Evolutionary conservation across 2,329 filamentous ascomycete species (phyloP).

Genomic region (Cylindrodendrum hubeiense): DNA sequence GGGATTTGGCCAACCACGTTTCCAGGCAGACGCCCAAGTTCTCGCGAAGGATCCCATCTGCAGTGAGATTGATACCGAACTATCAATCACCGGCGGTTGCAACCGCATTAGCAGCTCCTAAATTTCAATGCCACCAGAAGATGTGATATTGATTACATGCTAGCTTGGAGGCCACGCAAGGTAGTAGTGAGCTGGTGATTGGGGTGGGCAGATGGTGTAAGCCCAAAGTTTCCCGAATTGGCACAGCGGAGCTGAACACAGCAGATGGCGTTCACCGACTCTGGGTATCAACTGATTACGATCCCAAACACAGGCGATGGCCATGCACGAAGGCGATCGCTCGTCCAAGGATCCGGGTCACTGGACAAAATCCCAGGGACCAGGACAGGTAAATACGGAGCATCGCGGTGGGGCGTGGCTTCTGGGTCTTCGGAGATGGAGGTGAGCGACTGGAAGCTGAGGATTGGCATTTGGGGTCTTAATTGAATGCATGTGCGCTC

Average conservation of each 20-base stretch:
- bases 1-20: not conserved
- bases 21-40: not conserved
- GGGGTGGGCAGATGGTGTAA: not conserved
- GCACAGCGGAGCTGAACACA: not conserved
- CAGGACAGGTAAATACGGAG: not conserved
- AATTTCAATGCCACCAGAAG: not conserved
- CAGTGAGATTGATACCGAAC: not conserved
- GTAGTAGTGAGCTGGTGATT: not conserved
- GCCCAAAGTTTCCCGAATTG: not conserved
- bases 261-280: constrained; percentile 3
- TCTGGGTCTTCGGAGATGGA: not conserved
- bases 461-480: constrained; percentile 4
- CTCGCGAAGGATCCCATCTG: not conserved
- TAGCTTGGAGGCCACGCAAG: not conserved
- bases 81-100: not conserved
- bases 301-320: not conserved
- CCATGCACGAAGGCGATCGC: not conserved
- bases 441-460: not conserved
- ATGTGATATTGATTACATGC: not conserved
- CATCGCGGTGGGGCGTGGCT: constrained; percentile 1
- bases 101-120: not conserved
- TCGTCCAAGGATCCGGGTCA: constrained; percentile 6
- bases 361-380: not conserved
- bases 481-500: constrained; percentile 17
- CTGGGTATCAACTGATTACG: not conserved